Conservation (phyloP, 148 eudicot genomes). For the Gaultheria prostrata region DNA sequence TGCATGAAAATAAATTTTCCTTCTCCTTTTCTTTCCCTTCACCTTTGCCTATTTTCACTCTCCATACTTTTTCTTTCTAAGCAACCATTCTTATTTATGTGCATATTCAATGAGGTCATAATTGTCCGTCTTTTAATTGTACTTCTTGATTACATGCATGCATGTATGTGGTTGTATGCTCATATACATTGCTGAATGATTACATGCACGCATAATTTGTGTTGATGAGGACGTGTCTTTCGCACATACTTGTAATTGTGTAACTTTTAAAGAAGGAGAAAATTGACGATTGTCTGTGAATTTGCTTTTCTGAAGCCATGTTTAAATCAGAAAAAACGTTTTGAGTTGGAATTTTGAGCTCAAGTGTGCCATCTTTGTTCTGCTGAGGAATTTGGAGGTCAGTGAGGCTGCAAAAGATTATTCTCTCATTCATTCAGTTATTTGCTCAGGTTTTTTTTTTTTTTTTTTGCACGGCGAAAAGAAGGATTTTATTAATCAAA, state of each 20-base stretch:
- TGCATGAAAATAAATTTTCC: too few species aligned
- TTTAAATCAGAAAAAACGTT: background rate
- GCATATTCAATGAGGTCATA: background rate
- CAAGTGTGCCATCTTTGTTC: background rate
- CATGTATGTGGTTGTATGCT: background rate
- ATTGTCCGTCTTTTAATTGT: constrained; percentile 6
- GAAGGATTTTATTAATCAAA: too few species aligned
- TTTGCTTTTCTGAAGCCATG: background rate
- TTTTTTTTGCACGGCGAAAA: too few species aligned
- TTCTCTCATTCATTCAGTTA: background rate
- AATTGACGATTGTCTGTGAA: background rate
- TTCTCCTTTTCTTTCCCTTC: too few species aligned
- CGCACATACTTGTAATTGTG: background rate
- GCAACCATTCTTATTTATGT: background rate
- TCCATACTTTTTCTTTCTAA: too few species aligned
- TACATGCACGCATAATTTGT: background rate
- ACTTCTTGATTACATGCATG: background rate
- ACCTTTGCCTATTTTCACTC: too few species aligned
- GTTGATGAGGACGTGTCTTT: background rate
- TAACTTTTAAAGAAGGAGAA: background rate
- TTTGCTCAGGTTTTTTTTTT: background rate
- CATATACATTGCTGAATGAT: background rate
- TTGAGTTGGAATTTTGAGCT: background rate
- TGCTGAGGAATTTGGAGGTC: background rate
- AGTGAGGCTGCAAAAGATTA: background rate